Conservation (phyloP, 2,329 filamentous ascomycete species). For the Cercospora nicotianae region DNA sequence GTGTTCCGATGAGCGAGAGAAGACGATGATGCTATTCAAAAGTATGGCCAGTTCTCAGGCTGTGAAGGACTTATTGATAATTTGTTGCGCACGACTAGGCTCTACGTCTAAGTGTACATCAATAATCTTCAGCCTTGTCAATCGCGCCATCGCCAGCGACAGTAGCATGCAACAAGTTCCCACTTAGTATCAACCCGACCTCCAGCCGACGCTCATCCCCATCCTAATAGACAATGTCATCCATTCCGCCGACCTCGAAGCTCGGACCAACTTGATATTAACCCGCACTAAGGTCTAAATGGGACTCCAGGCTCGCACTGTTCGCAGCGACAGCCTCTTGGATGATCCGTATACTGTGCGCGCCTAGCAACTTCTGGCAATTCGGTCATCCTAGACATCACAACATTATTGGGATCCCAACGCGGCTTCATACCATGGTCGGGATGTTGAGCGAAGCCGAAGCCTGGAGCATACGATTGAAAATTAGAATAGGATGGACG, state of each 20-base stretch:
- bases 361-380: not conserved
- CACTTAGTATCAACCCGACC: not conserved
- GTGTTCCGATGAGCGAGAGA: not conserved
- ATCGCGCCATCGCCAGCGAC: not conserved
- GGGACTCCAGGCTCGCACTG: not conserved
- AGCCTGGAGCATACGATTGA: not conserved
- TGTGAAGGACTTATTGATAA: not conserved
- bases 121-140: not conserved
- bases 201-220: not conserved
- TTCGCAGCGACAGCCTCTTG: not conserved
- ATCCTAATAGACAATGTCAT: not conserved
- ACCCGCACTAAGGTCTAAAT: not conserved
- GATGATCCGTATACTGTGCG: not conserved
- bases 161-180: not conserved
- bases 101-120: not conserved
- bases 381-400: not conserved
- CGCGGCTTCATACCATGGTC: not conserved
- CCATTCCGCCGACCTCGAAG: not conserved
- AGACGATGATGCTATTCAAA: not conserved
- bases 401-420: not conserved
- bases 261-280: not conserved
- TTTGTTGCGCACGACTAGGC: not conserved
- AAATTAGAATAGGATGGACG: not conserved
- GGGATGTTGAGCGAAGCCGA: not conserved
- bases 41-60: not conserved